These are phyloP conservation scores for Grosmannia clavigera DNA, from an alignment of 2,329 filamentous ascomycete genomes.

Conservation along the genomic window DNA sequence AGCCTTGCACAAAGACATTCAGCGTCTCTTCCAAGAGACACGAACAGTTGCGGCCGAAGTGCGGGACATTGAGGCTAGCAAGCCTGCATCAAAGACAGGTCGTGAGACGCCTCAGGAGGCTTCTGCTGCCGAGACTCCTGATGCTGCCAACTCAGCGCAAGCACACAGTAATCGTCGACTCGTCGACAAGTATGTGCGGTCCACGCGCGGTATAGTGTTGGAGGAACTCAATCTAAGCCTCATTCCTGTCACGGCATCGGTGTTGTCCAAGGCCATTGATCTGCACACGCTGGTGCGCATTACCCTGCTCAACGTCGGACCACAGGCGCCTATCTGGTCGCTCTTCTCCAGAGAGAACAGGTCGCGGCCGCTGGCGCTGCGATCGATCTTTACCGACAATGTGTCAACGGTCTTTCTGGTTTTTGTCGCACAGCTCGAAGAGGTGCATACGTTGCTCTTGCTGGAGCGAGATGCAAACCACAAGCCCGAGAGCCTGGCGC, in stretches of 20 bases:
- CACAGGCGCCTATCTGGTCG: slow-evolving; percentile 48
- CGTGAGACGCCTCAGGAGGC: neutral
- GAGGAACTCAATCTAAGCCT: slow-evolving; percentile 42
- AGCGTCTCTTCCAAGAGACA: slow-evolving; percentile 22
- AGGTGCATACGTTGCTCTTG: slow-evolving; percentile 46
- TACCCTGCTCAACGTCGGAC: slow-evolving; percentile 51
- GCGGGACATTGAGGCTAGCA: slow-evolving; percentile 13
- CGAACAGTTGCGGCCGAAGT: slow-evolving; percentile 25
- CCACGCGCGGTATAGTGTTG: slow-evolving; percentile 45
- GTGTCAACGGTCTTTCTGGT: slow-evolving; percentile 42
- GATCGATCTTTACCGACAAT: slow-evolving; percentile 51
- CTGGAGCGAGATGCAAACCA: slow-evolving; percentile 40
- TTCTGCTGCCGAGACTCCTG: neutral
- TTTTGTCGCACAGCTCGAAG: slow-evolving; percentile 38
- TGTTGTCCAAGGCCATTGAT: slow-evolving; percentile 44
- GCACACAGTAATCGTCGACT: neutral
- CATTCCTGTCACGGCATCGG: slow-evolving; percentile 46
- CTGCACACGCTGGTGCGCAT: slow-evolving; percentile 42
- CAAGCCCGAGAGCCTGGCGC: slow-evolving; percentile 40
- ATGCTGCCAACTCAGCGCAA: neutral
- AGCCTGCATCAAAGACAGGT: neutral
- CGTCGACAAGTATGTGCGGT: slow-evolving; percentile 35
- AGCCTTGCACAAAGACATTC: slow-evolving; percentile 19
- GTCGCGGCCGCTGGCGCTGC: slow-evolving; percentile 35
- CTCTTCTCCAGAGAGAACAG: slow-evolving; percentile 42